phyloP scores from a whole-genome alignment of 371 early-diverging fungal genomes.

The Rhizomucor miehei region DNA sequence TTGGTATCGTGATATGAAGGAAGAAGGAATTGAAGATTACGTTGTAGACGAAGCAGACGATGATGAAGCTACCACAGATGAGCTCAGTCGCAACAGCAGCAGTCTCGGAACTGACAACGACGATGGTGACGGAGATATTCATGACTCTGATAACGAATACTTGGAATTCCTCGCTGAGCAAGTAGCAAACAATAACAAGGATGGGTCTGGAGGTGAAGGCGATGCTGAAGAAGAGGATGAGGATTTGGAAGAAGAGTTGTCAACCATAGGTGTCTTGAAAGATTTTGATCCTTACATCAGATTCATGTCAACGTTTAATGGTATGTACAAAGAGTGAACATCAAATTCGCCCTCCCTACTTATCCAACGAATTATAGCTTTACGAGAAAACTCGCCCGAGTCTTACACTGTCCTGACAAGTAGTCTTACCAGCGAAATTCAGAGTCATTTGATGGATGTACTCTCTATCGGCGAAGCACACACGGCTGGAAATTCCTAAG shows the following conservation, averaged over 20 bases:
- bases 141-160: constrained; percentile 57
- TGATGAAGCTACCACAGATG: constrained; percentile 40
- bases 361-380: too few relatives aligned
- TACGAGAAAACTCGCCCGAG: too few relatives aligned
- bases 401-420: too few relatives aligned
- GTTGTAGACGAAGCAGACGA: constrained; percentile 31
- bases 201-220: constrained; percentile 55
- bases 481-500: too few relatives aligned
- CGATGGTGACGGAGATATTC: constrained; percentile 50
- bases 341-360: too few relatives aligned
- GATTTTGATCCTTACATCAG: constrained; percentile 72
- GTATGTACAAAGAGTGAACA: constrained; percentile 15
- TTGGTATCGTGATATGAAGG: too few relatives aligned
- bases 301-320: constrained; percentile 53
- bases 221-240: constrained; percentile 60
- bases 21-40: too few relatives aligned
- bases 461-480: too few relatives aligned
- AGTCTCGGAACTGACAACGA: constrained; percentile 26
- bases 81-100: constrained; percentile 6
- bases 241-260: constrained; percentile 69
- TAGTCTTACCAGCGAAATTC: too few relatives aligned
- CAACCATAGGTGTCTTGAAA: constrained; percentile 58
- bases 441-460: too few relatives aligned
- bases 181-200: constrained; percentile 23
- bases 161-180: constrained; percentile 31